Base-by-base conservation (phyloP, 2,329 filamentous ascomycete species). In the Trichoderma sp. region DNA sequence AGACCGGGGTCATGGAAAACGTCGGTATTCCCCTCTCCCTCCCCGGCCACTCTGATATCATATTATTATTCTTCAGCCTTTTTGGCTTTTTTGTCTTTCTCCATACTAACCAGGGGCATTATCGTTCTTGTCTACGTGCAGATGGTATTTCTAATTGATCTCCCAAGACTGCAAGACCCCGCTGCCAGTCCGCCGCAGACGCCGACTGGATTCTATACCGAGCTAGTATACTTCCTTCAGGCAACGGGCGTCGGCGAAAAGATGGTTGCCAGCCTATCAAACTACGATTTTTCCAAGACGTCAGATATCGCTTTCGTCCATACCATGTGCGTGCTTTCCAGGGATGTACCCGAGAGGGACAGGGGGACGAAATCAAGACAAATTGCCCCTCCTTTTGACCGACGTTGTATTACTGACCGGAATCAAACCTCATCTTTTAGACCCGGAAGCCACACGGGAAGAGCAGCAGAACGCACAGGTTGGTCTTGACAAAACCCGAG, bases 81-180 rank as follows among this genome's bases (percentile, higher is more conserved):
- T 63, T 24, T 35, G 33, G 18, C 35, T 27, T 60, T 71, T 35
- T 63, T 33, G 11, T 27, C 21, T 50, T 45, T 56, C 38, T 31
- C 56, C 59, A 33, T 18, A 27, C 59, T 45, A 31, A 64, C 60
- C 38, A 60, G 67, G 53, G 56, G 24, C n/a, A 62, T 31, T 45
- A 3, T 27, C 45, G 12, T 71, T 35, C n/a, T 21, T 65, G 18
- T 79, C 81, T 77, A 80, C 78, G 64, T 59, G 41, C 75, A 93
- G 92, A 93, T 92, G 79, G 91, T 95, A 8, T 98, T 98, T 82
- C 82, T 98, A n/a, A 95, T 99, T 78, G 97, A 99, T 82, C 89
- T 98, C 9, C 96, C 97, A 6, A 88, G 89, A 56, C 83, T 91
- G 29, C 79, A 84, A n/a, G 80, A 81, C 53, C 78, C 80, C n/a